Percentiles rank a stretch among this genome's conserved stretches.
phyloP scores from a whole-genome alignment of 2,329 filamentous ascomycete species.

The Beauveria scarabaeidicola region DNA sequence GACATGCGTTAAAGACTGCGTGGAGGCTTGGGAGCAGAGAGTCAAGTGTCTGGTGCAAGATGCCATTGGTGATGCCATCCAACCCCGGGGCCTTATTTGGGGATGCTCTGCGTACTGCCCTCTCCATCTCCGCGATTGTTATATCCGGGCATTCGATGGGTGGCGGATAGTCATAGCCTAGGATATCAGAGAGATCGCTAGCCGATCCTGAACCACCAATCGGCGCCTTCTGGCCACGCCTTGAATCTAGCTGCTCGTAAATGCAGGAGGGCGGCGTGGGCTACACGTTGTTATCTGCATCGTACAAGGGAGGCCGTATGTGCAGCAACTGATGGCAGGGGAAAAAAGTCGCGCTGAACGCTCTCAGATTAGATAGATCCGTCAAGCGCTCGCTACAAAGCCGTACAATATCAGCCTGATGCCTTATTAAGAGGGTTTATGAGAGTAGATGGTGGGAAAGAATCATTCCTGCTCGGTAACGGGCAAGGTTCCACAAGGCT shows the following conservation, averaged over 20 bases:
- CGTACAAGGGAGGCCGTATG: not conserved
- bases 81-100: constrained; percentile 14
- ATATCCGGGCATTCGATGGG: not conserved
- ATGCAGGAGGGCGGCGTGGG: too few species aligned
- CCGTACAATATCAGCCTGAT: too few species aligned
- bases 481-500: too few species aligned
- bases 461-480: too few species aligned
- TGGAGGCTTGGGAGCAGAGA: constrained; percentile 13
- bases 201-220: not conserved
- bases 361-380: too few species aligned
- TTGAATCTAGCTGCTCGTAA: not conserved
- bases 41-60: constrained; percentile 14
- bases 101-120: constrained; percentile 13
- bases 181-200: constrained; percentile 3
- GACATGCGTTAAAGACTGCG: constrained; percentile 14
- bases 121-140: constrained; percentile 2
- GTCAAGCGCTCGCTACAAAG: too few species aligned
- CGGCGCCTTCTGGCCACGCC: not conserved
- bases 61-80: constrained; percentile 16
- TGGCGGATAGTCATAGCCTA: not conserved
- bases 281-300: not conserved
- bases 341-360: not conserved
- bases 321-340: not conserved
- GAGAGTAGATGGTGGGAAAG: too few species aligned
- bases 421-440: too few species aligned